Base-by-base conservation (phyloP, 768 basidiomycete species). In the Scleroderma bovista region DNA sequence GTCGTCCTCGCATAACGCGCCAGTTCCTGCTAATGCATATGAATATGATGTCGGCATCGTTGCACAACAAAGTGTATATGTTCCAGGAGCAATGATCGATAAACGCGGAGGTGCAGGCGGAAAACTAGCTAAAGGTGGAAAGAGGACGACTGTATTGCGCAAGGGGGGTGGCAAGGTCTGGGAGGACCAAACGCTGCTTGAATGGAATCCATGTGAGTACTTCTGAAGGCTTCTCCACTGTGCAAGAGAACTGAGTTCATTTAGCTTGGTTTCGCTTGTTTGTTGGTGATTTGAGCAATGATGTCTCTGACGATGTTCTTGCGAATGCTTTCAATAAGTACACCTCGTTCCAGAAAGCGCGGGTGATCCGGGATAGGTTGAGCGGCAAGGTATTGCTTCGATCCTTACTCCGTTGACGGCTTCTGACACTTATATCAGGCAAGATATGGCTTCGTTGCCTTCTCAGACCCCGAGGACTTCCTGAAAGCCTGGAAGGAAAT, bases 401-500 rank as follows among this genome's bases (percentile, higher is more conserved):
- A 33, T 34, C 13, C 26, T 29, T 13, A 12, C 26, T 34, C 9
- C 36, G 34, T 19, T 24, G 16, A 20, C 33, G 6, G 55, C 17
- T 13, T 36, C 53, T 56, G 31, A 47, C 33, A 46, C 4, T 46
- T 55, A 31, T 22, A 39, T 13, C 47, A 95, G 92, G 94, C 95
- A 0, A 96, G 91, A 67, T 99, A 85, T 62, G 96, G 94, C 3
- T 99, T 99, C 62, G 92, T 98, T 23, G 92, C 92, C 1, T 99
- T 98, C 69, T 91, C 89, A 39, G 96, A 98, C 62, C 96, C 96
- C 0, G 96, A 99, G 69, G 96, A 99, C 66, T 97, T 98, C 68
- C 67, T 99, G 50, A 94, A 84, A 64, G 95, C 95, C 16, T 99
- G 95, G 95, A 97, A 97, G 66, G 94, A 98, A 68, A 98, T 96